Evolutionary conservation across 352 stramenopile genomes (phyloP).

Genomic region (Phytopythium helicoides): DNA sequence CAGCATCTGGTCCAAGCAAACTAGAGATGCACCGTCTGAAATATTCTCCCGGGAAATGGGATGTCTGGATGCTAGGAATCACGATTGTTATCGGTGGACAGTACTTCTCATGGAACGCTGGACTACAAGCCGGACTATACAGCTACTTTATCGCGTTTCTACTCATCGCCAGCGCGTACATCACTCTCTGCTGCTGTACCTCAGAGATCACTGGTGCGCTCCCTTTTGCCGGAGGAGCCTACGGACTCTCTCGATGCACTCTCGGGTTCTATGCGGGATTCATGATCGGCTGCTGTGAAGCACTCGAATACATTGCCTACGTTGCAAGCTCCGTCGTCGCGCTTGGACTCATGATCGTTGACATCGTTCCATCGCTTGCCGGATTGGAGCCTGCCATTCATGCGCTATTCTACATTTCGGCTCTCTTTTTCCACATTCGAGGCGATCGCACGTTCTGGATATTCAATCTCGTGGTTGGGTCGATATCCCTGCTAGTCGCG

Average conservation of each 20-base stretch:
- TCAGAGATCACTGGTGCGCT: slow-evolving; percentile 34
- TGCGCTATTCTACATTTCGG: slow-evolving; percentile 28
- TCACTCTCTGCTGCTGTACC: slow-evolving; percentile 37
- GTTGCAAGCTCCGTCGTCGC: slow-evolving; percentile 28
- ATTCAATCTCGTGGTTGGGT: slow-evolving; percentile 32
- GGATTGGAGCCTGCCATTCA: slow-evolving; percentile 24
- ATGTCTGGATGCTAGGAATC: slow-evolving; percentile 48
- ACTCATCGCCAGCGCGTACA: slow-evolving; percentile 33
- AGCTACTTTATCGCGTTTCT: slow-evolving; percentile 38
- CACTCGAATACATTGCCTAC: slow-evolving; percentile 46
- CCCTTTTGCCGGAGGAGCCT: slow-evolving; percentile 42
- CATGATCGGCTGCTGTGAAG: slow-evolving; percentile 51
- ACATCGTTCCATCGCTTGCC: slow-evolving; percentile 5
- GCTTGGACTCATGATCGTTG: slow-evolving; percentile 33
- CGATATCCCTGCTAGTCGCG: slow-evolving; percentile 29
- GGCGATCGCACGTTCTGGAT: slow-evolving; percentile 36
- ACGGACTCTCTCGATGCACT: slow-evolving; percentile 36
- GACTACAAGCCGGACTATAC: slow-evolving; percentile 34
- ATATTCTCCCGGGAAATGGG: slow-evolving; percentile 27
- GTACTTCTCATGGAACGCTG: slow-evolving; percentile 50
- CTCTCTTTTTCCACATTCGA: slow-evolving; percentile 28
- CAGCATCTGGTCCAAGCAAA: not conserved
- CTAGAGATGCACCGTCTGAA: not conserved
- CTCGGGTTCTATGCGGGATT: slow-evolving; percentile 42
- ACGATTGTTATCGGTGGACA: slow-evolving; percentile 57